Conservation (phyloP, 2,329 filamentous ascomycete species). For the Cordyceps militaris region DNA sequence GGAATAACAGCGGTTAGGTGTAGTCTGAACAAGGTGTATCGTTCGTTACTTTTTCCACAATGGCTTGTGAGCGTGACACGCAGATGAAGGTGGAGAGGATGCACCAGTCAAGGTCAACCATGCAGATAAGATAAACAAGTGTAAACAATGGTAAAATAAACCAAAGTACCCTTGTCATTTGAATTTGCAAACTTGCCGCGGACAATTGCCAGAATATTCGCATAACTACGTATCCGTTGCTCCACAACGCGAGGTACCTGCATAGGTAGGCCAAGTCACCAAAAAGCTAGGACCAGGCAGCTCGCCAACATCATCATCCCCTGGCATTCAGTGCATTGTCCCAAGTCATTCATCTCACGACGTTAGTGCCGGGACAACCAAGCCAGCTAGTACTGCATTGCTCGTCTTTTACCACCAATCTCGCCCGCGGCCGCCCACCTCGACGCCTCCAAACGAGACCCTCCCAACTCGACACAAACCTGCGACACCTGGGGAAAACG, state of each 20-base stretch:
- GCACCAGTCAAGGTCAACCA: no score
- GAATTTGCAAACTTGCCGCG: no score
- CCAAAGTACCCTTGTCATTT: no score
- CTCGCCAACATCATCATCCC: background rate
- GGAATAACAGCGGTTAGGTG: slow-evolving; percentile 10
- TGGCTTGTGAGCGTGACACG: background rate
- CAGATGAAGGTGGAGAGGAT: no score
- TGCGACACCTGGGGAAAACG: background rate
- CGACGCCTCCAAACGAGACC: background rate
- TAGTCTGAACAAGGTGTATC: background rate
- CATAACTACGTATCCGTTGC: background rate
- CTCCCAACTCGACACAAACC: background rate
- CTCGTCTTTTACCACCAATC: background rate
- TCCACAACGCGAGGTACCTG: background rate
- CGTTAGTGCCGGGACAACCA: background rate
- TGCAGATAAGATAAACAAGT: background rate
- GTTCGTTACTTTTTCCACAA: background rate
- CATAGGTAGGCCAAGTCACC: background rate
- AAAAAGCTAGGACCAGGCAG: slow-evolving; percentile 3
- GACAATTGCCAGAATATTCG: background rate
- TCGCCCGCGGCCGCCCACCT: background rate
- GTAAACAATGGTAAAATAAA: background rate
- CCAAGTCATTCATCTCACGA: background rate
- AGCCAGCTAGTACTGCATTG: background rate
- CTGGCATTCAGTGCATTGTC: background rate